Evolutionary conservation across 1,139 yeast genomes (phyloP), one percentile per base, ranked within the genome.

Genomic region (Suhomyces terraborum): DNA sequence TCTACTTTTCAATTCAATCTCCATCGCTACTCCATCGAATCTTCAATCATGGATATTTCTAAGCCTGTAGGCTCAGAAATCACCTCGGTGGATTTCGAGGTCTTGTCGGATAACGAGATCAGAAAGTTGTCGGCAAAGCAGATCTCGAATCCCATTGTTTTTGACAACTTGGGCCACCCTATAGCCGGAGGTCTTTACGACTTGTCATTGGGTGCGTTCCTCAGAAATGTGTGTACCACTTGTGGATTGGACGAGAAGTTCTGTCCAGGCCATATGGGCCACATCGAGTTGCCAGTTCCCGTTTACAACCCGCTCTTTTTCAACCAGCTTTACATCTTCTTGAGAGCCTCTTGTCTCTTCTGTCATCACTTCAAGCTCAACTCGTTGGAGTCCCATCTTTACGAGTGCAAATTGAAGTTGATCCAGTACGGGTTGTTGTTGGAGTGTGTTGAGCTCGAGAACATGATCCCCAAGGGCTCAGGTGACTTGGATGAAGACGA

Each of bases 231-330:
- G 41, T 91, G 99, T 78, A 77, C 94, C 21, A 93, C 98, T 2
- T 94, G 99, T 78, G 97, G 98, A 20, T 73, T 93, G 49, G 96
- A 89, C 61, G 98, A 93, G 54, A 82, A 87, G 58, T 84, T 80
- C 57, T 94, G 99, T 69, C 97, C 98, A 3, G 99, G 99, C 27
- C 99, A 94, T 64, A 89, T 88, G 67, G 99, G 99, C 45, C 98
- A 94, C 64, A 89, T 94, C 46, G 97, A 93, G 62, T 77, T 94
- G 52, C 98, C 98, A 8, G 84, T 88, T 29, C 96, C 98, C 5
- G 95, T 88, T 35, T 94, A 89, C 71, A 93, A 89, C 61, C 98
- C 98, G 13, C 69, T 94, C 56, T 93, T 94, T 60, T 93, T 94
- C 79, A 80, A 82, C 59, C 98, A 93, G 65, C 73, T 94, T 73